phyloP scores from a whole-genome alignment of 2,329 filamentous ascomycete species.

The Fusarium penzigii region DNA sequence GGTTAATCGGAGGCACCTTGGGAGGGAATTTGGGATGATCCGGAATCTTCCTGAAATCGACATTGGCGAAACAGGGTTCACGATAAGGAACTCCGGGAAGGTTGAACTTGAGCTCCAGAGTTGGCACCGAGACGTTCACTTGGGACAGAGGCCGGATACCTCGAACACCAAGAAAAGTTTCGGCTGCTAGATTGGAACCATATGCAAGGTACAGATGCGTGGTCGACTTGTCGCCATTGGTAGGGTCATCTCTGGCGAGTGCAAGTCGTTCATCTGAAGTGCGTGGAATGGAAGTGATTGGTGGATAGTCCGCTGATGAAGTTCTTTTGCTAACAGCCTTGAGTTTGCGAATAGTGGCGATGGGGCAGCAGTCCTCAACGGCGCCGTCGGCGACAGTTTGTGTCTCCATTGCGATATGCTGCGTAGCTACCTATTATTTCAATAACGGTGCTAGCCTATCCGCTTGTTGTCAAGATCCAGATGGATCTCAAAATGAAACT shows the following conservation, averaged over 20 bases:
- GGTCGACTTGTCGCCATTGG: conserved; percentile 24
- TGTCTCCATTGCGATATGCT: conserved; percentile 16
- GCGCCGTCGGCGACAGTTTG: conserved; percentile 3
- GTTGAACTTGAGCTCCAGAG: conserved; percentile 78
- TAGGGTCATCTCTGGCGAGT: conserved; percentile 26
- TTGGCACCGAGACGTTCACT: conserved; percentile 79
- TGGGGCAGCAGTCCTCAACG: conserved; percentile 7
- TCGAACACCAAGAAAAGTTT: conserved; percentile 77
- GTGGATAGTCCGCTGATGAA: conserved; percentile 26
- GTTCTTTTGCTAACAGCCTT: conserved; percentile 21
- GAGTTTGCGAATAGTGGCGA: conserved; percentile 29
- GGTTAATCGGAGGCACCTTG: conserved; percentile 29
- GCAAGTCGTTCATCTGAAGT: conserved; percentile 33
- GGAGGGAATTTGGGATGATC: conserved; percentile 38
- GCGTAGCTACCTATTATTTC: not conserved
- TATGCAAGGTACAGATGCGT: conserved; percentile 84
- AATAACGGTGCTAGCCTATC: not conserved
- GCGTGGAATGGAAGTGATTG: conserved; percentile 34
- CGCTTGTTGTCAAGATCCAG: not conserved
- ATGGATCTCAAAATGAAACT: not conserved
- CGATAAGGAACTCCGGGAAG: conserved; percentile 81
- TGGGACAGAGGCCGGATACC: conserved; percentile 80
- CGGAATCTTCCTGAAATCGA: conserved; percentile 58
- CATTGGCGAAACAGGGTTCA: conserved; percentile 93
- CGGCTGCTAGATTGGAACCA: conserved; percentile 81